These are phyloP conservation scores for Colletotrichum siamense DNA, from an alignment of 2,329 filamentous ascomycete species.

Conservation along the genomic window DNA sequence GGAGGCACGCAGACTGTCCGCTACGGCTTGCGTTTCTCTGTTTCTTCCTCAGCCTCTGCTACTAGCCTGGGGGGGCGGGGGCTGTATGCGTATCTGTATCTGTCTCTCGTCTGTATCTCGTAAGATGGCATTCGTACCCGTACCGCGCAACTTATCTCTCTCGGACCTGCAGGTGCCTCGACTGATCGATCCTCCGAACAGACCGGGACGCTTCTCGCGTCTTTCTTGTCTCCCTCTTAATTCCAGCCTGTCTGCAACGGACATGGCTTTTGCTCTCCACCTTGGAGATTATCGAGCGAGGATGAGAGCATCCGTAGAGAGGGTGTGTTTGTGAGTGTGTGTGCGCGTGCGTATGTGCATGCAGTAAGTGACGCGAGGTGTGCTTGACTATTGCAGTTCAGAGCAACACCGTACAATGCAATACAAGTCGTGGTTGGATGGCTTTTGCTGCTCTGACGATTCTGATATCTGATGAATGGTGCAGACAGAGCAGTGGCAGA, in stretches of 20 bases:
- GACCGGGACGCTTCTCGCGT: background rate
- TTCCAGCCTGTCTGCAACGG: background rate
- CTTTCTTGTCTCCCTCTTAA: background rate
- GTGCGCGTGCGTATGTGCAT: background rate
- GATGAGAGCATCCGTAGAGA: background rate
- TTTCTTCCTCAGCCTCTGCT: background rate
- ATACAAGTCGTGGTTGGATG: background rate
- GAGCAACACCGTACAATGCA: background rate
- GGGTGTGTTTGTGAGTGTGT: background rate
- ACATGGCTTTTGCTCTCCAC: background rate
- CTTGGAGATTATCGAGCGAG: background rate
- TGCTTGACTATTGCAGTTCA: slow-evolving; percentile 3
- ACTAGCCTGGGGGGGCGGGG: background rate
- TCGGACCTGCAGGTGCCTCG: slow-evolving; percentile 14
- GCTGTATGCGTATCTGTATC: background rate
- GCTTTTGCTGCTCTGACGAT: slow-evolving; percentile 1
- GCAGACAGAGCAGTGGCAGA: slow-evolving; percentile 6
- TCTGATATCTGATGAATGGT: slow-evolving; percentile 22
- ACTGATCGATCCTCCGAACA: slow-evolving; percentile 1
- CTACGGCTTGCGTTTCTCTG: slow-evolving; percentile 5
- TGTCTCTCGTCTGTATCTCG: background rate
- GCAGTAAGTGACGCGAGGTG: slow-evolving; percentile 1
- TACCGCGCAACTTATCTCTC: slow-evolving; percentile 11
- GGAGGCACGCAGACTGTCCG: background rate
- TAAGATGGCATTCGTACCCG: background rate